Conservation (phyloP, 805 yeast genomes). For the Metschnikowia lachancei region DNA sequence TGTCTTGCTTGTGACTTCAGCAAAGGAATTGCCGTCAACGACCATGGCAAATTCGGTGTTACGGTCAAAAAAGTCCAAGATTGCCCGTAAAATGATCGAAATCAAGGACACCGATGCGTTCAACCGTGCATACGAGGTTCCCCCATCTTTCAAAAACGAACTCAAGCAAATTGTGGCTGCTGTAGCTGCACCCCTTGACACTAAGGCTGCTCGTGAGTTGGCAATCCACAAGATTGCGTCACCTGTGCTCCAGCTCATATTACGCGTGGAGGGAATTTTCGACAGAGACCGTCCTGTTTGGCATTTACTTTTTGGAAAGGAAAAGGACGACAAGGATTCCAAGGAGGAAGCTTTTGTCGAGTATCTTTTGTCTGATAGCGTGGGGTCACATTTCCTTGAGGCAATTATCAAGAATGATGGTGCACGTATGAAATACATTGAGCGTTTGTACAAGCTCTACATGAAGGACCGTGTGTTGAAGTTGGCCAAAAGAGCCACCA, state of each 20-base stretch:
- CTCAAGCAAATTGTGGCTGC: slow-evolving; percentile 48
- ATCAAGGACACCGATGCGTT: slow-evolving; percentile 76
- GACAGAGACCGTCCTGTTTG: slow-evolving; percentile 71
- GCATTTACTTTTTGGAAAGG: slow-evolving; percentile 57
- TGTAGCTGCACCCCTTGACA: slow-evolving; percentile 37
- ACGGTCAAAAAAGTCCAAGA: slow-evolving; percentile 79
- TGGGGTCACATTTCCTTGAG: slow-evolving; percentile 93
- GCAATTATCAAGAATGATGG: slow-evolving; percentile 60
- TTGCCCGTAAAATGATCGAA: slow-evolving; percentile 91
- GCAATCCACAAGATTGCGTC: slow-evolving; percentile 81
- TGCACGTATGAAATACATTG: slow-evolving; percentile 61
- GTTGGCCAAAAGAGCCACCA: slow-evolving; percentile 75
- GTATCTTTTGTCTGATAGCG: slow-evolving; percentile 76
- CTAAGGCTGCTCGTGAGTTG: slow-evolving; percentile 55
- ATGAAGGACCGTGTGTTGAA: slow-evolving; percentile 73
- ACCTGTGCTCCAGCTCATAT: slow-evolving; percentile 76
- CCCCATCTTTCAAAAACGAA: slow-evolving; percentile 62
- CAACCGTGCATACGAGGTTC: slow-evolving; percentile 63
- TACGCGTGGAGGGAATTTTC: slow-evolving; percentile 78
- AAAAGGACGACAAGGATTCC: slow-evolving; percentile 48
- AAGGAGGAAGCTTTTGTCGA: slow-evolving; percentile 81
- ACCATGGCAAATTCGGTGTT: slow-evolving; percentile 65
- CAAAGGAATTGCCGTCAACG: slow-evolving; percentile 73
- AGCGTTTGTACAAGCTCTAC: slow-evolving; percentile 65
- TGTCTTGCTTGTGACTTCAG: slow-evolving; percentile 67